Evolutionary conservation across 805 yeast species (phyloP), one percentile per base, ranked within the genome.

Genomic region (Yueomyces sinensis): DNA sequence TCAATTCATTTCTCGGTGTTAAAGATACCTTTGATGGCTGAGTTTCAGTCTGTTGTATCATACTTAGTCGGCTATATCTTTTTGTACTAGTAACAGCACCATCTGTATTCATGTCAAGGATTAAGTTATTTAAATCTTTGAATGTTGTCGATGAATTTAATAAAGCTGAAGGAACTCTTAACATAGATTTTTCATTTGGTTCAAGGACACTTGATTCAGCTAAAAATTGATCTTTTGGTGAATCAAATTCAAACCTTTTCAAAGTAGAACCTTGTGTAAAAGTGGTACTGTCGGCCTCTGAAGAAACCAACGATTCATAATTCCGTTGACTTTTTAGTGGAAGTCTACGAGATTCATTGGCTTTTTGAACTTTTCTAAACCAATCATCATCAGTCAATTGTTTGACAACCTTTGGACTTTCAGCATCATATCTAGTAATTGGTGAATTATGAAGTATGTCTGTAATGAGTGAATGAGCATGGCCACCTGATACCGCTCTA

Each of bases 181-280:
- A 24, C 31, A 41, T 25, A 13, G 45, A 42, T 17, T 42, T 7
- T 7, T 14, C 6, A 4, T 20, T 17, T 9, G 20, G 29, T n/a
- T 47, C 41, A 11, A 49, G 42, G 3, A 41, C 39, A 31, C 56
- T 53, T 15, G 58, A 53, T 17, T 51, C 53, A 2, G 58, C 56
- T 16, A 52, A 30, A 9, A 49, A 37, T n/a, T n/a, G n/a, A n/a
- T n/a, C n/a, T n/a, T n/a, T n/a, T n/a, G n/a, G n/a, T n/a, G n/a
- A 22, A 22, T 22, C 24, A 7, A 22, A 22, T 22, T 22, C 24
- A 11, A 22, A 22, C 11, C 24, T 22, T 7, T 22, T 22, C 11
- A 11, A 22, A 22, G 7, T 22, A 22, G 24, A 7, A 22, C 11
- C 24, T 22, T 22, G 9, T 22, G 11, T 7, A 7, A 11, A 11